A percentile compares a stretch with the other conserved stretches of the same genome.
phyloP scores from a whole-genome alignment of 2,329 filamentous ascomycete genomes.

The Diaporthe australafricana region DNA sequence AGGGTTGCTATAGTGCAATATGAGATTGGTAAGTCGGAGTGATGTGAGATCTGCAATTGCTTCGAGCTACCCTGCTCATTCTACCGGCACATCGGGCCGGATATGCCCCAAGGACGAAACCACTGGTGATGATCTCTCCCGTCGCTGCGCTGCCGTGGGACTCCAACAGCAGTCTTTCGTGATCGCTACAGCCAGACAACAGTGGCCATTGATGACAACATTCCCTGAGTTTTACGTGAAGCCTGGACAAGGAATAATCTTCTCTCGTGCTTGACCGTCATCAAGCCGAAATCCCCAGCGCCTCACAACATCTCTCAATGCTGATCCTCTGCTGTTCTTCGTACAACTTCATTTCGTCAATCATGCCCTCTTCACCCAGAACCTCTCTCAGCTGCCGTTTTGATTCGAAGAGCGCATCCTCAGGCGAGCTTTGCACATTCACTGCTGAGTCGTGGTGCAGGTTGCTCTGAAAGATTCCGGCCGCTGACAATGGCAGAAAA shows the following conservation, averaged over 20 bases:
- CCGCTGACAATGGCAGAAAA: constrained; percentile 64
- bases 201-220: too few species aligned
- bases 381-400: constrained; percentile 18
- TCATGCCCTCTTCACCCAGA: constrained; percentile 23
- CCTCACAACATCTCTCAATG: background rate
- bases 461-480: constrained; percentile 53
- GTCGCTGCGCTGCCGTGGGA: background rate
- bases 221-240: too few species aligned
- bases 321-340: constrained; percentile 20
- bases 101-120: background rate
- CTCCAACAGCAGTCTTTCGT: too few species aligned
- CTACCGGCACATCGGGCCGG: constrained; percentile 4
- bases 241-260: background rate
- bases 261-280: background rate
- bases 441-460: constrained; percentile 25
- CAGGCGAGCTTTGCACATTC: background rate
- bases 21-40: background rate
- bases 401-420: background rate
- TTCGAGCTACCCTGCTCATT: background rate
- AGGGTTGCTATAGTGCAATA: background rate
- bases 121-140: background rate
- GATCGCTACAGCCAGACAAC: too few species aligned
- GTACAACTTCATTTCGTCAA: constrained; percentile 31
- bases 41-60: background rate
- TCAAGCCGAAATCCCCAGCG: constrained; percentile 10